Conservation (phyloP, 345 rosid genomes). For the Lepidium sativum region DNA sequence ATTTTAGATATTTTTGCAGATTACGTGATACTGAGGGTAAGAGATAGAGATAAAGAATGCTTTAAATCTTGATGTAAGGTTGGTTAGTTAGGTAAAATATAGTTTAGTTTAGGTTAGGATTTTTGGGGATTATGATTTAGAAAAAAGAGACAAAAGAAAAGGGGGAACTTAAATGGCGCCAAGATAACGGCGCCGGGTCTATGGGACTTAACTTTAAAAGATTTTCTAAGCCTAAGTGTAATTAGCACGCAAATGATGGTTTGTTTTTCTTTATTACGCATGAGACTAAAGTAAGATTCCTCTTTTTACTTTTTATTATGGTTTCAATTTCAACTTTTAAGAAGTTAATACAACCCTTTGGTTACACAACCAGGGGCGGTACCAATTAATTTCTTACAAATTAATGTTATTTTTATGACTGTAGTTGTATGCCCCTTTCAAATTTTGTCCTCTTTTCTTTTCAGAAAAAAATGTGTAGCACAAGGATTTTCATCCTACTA, state of each 20-base stretch:
- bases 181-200: constrained; percentile 25
- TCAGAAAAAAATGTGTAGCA: no score
- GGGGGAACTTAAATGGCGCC: constrained; percentile 21
- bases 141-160: constrained; percentile 7
- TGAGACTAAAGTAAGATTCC: not conserved
- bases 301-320: not conserved
- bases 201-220: not conserved
- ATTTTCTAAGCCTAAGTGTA: not conserved
- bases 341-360: not conserved
- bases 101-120: constrained; percentile 20
- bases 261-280: not conserved
- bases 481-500: no score
- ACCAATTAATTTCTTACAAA: no score
- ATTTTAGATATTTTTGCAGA: not conserved
- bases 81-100: constrained; percentile 10
- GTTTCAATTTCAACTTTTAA: not conserved
- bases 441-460: no score
- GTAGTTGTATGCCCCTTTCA: no score
- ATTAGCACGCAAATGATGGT: not conserved
- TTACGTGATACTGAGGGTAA: not conserved
- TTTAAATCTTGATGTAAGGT: not conserved
- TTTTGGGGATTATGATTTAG: constrained; percentile 16
- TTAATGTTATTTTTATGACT: no score
- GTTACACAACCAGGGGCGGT: not conserved
- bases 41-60: not conserved